Base-by-base conservation (phyloP, 2,329 filamentous ascomycete species). In the Colletotrichum tabaci region DNA sequence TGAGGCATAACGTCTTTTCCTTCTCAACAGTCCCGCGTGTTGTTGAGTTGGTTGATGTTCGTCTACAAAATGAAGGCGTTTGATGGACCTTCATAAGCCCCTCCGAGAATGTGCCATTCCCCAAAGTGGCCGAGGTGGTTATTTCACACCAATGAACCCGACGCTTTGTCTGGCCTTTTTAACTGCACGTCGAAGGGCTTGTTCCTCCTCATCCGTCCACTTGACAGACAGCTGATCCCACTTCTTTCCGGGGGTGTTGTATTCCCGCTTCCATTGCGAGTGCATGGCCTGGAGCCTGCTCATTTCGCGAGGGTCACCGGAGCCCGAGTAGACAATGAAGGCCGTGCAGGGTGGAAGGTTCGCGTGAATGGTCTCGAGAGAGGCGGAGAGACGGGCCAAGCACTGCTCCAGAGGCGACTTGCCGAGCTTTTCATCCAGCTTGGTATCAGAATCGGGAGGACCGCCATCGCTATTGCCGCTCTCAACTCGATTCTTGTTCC, bases 281-380 rank as follows among this genome's bases (percentile, higher is more conserved):
- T 92, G 88, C 84, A 91, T 83, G 26, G 85, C 85, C 82, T 91
- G 89, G 74, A 92, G 82, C 50, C 85, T 84, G 71, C 86, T 87
- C 90, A 92, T 91, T 76, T 90, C 87, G 44, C 90, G 87, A n/a
- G 91, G 90, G 76, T 93, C 90, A 49, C 91, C 91, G 7, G 88
- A 91, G 73, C 91, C 91, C 75, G 88, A 90, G 80, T 90, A 90
- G 44, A 93, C 82, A 56, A 93, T 85, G 66, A 93, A 85, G 3
- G 86, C 90, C 1, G 91, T 92, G 78, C 91, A 92, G 9, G 89
- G 88, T 21, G 91, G 90, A 23, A 93, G 84, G 4, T 84, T 82
- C 16, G 84, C 85, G 79, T 92, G 82, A 66, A 93, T 88, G 66
- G 84, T 83, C 74, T 82, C 78, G 56, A 93, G 84, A 16, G 88